These are phyloP conservation scores for Yamadazyma dendronema DNA, from an alignment of 1,139 yeast genomes.

Conservation along the genomic window DNA sequence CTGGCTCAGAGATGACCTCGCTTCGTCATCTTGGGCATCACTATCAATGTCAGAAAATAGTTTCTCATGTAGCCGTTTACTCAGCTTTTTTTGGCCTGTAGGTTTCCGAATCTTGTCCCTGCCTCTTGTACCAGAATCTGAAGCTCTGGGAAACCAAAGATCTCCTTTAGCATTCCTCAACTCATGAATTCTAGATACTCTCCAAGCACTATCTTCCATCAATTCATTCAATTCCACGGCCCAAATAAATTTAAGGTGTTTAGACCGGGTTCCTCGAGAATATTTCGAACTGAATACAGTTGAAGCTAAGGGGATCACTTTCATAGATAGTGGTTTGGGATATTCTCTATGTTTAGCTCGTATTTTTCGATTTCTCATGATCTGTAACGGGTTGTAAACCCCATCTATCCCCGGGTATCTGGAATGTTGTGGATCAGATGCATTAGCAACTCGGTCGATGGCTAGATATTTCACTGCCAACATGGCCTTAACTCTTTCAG, in stretches of 20 bases:
- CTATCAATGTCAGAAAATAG: conserved; percentile 23
- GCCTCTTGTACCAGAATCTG: conserved; percentile 1
- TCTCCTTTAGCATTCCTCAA: conserved; percentile 53
- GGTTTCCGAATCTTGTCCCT: background rate
- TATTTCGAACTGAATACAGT: conserved; percentile 49
- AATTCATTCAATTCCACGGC: conserved; percentile 65
- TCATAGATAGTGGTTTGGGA: conserved; percentile 32
- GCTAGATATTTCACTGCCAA: conserved; percentile 51
- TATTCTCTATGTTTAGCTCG: conserved; percentile 45
- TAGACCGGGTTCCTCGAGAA: conserved; percentile 19
- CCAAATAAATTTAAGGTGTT: conserved; percentile 53
- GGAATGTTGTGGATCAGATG: conserved; percentile 8
- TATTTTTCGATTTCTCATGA: conserved; percentile 66
- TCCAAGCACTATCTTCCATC: conserved; percentile 63
- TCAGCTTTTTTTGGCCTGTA: background rate
- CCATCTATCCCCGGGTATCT: conserved; percentile 57
- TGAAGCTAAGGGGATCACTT: conserved; percentile 50
- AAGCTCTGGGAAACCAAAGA: conserved; percentile 51
- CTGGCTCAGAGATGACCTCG: background rate
- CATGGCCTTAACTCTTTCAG: conserved; percentile 51
- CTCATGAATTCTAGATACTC: conserved; percentile 63
- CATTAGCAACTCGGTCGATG: conserved; percentile 33
- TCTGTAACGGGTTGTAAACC: conserved; percentile 77
- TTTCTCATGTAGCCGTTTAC: conserved; percentile 28
- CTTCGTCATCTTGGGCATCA: background rate